Percentiles rank a stretch among this genome's conserved stretches.
Conservation (phyloP, 31 red algal species). For the Endocladia muricata region DNA sequence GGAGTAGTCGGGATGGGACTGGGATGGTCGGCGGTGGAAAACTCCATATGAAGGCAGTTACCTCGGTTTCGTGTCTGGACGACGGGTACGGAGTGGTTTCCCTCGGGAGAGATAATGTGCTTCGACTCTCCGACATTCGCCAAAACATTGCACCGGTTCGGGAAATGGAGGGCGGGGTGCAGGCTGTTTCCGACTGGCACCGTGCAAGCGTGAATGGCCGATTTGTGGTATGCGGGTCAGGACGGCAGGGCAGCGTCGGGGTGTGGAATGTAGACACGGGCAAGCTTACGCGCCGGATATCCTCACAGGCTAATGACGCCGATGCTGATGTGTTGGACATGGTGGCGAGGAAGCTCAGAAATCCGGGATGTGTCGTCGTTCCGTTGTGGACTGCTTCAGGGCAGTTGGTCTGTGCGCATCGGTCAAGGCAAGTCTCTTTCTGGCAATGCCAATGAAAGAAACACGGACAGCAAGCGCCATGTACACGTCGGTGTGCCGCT, state of each 20-base stretch:
- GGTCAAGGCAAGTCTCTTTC: conserved; percentile 55
- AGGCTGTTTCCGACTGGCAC: conserved; percentile 56
- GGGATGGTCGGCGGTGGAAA: conserved; percentile 28
- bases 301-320: background rate
- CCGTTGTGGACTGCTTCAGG: conserved; percentile 41
- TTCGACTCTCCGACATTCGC: conserved; percentile 36
- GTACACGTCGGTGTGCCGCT: too few relatives aligned
- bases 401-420: conserved; percentile 50
- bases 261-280: conserved; percentile 50
- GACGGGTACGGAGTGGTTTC: conserved; percentile 44
- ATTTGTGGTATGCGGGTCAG: conserved; percentile 32
- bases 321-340: conserved; percentile 43
- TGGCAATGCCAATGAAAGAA: too few relatives aligned
- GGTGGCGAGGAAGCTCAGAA: conserved; percentile 43
- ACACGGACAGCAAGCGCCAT: too few relatives aligned
- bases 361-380: conserved; percentile 39
- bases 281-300: conserved; percentile 33
- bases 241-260: conserved; percentile 12
- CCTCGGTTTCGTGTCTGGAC: conserved; percentile 20
- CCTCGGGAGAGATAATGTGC: conserved; percentile 43
- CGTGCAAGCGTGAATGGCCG: conserved; percentile 18
- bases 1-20: conserved; percentile 26
- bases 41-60: conserved; percentile 36
- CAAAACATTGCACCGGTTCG: conserved; percentile 20
- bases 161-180: conserved; percentile 30